Base-by-base conservation (phyloP, 805 yeast species). In the Starmerella bacillaris region DNA sequence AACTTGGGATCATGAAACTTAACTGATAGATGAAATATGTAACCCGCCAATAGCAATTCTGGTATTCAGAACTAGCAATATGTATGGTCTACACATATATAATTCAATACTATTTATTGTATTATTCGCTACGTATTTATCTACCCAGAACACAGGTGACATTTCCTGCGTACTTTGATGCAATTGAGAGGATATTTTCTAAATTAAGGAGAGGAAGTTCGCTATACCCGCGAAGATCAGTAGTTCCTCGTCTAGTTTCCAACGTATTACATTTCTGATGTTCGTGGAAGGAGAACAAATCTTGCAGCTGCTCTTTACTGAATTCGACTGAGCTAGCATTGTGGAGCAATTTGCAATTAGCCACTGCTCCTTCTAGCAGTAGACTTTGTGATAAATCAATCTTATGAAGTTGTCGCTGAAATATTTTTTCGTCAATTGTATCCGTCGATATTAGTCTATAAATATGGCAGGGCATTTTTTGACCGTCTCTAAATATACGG, bases 401-500 rank as follows among this genome's bases (percentile, higher is more conserved):
- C 53, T 89, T 89, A 63, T 80, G 74, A 36, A 84, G 58, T 54
- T 89, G 98, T 15, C 98, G 61, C 52, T 89, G 96, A 40, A 78
- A 74, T 3, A 89, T 84, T 57, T 84, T 86, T 52, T 89, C 98
- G 52, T 89, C 98, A 16, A 49, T 48, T 37, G 84, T 72, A 0
- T 96, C 98, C 0, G 92, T 72, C 3, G 93, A 77, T 29, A 89
- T 57, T 15, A 89, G 55, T 44, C 98, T 64, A 51, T 89, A 89
- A 21, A 86, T 73, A 50, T 60, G 75, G 8, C 83, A 89, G 0
- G 80, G 80, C 31, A 58, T 66, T 32, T 57, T 68, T 52, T 89
- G 98, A 0, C 98, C 98, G 53, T 86, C 95, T 47, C 98, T 63
- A 51, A 86, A 94, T 5, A 89, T 74, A 42, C 98, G 60, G 1